These are phyloP conservation scores for Mucor circinelloides DNA, from an alignment of 371 early-diverging fungal species.

Conservation along the genomic window DNA sequence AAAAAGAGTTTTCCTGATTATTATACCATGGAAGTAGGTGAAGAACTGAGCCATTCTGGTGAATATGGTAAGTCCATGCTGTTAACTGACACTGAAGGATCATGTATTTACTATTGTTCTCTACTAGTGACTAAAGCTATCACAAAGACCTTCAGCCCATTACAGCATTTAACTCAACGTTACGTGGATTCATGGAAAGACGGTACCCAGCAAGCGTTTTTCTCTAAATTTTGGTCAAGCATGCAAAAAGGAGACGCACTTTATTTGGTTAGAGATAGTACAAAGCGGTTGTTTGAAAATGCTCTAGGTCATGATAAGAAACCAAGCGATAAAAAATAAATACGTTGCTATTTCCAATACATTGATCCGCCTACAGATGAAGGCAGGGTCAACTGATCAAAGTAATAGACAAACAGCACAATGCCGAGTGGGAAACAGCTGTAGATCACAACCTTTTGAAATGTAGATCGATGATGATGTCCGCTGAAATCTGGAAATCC, in stretches of 20 bases:
- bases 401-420: conserved; percentile 13
- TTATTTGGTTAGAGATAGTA: conserved; percentile 35
- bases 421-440: conserved; percentile 22
- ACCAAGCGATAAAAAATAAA: conserved; percentile 26
- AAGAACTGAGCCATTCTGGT: conserved; percentile 16
- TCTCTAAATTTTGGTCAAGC: conserved; percentile 29
- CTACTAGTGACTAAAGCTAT: conserved; percentile 18
- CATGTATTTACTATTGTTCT: background rate
- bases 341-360: conserved; percentile 10
- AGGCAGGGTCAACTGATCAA: conserved; percentile 9
- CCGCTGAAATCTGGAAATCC: conserved; percentile 61
- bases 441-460: conserved; percentile 22
- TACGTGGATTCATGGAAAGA: conserved; percentile 40
- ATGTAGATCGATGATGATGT: conserved; percentile 9
- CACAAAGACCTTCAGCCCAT: conserved; percentile 22
- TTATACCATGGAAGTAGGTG: conserved; percentile 23
- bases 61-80: conserved; percentile 18
- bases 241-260: conserved; percentile 41
- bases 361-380: conserved; percentile 10
- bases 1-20: conserved; percentile 20
- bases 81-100: no score
- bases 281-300: conserved; percentile 30
- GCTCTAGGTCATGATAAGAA: conserved; percentile 26
- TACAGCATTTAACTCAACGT: conserved; percentile 19
- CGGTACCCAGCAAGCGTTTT: conserved; percentile 42